phyloP scores from a whole-genome alignment of 495 filamentous ascomycete species.

The Pseudomonodictys pantanalensis region DNA sequence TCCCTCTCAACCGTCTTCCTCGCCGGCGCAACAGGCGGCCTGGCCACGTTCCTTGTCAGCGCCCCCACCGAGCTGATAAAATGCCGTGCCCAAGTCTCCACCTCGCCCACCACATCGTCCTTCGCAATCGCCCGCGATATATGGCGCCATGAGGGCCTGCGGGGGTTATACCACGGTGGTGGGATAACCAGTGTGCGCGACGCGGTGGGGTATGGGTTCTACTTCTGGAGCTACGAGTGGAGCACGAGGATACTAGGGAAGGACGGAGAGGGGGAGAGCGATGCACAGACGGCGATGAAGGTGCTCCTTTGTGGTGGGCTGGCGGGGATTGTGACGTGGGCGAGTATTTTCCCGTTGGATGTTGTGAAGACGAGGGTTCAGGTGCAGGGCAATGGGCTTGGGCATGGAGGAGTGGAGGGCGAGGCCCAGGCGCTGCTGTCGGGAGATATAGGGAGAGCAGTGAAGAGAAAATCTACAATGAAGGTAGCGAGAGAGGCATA shows the following conservation, averaged over 20 bases:
- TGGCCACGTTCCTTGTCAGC: constrained; percentile 76
- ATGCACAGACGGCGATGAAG: constrained; percentile 54
- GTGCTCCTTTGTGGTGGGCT: constrained; percentile 78
- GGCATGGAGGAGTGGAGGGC: neutral
- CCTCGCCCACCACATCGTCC: constrained; percentile 42
- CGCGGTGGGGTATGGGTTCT: constrained; percentile 86
- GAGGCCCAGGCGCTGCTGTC: constrained; percentile 13
- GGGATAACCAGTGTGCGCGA: constrained; percentile 75
- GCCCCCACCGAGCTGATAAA: constrained; percentile 87
- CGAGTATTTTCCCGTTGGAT: constrained; percentile 82
- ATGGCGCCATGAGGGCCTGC: constrained; percentile 57
- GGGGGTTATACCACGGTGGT: constrained; percentile 75
- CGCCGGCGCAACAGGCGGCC: constrained; percentile 72
- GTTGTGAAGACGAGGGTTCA: constrained; percentile 87
- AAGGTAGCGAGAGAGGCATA: constrained; percentile 64
- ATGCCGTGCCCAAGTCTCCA: constrained; percentile 67
- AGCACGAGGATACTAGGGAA: constrained; percentile 59
- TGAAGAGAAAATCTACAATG: constrained; percentile 51
- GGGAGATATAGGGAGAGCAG: neutral
- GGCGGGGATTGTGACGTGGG: constrained; percentile 81
- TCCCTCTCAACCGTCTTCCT: constrained; percentile 61
- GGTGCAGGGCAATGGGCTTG: constrained; percentile 47
- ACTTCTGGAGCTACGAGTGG: constrained; percentile 86
- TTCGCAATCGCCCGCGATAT: constrained; percentile 63
- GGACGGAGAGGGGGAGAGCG: constrained; percentile 39